Evolutionary conservation across 1,284 basidiomycete species (phyloP), one percentile per base, ranked within the genome.

Genomic region (Malassezia restricta): DNA sequence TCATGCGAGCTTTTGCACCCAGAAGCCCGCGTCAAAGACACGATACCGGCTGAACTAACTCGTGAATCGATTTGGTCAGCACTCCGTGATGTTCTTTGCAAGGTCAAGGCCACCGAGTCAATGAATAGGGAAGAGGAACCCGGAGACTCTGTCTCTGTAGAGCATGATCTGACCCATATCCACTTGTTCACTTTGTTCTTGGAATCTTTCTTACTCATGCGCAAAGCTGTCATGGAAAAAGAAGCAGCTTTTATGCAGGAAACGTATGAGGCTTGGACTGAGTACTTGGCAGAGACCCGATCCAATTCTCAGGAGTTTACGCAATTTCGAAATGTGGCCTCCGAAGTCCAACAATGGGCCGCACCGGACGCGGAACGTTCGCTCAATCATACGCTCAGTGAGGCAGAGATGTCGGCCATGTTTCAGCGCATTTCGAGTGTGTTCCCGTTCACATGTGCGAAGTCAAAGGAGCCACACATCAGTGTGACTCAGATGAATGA

Each of bases 261-360:
- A 15, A 42, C 45, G 6, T 45, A 54, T 33, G 8, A 35, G n/a
- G 14, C n/a, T 4, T 54, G 51, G 46, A 17, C 40, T 1, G 11
- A 30, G 17, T 54, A 54, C 42, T 37, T 49, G 15, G 6, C 8
- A 5, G 38, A 40, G 6, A 28, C 37, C 14, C 27, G 27, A 11
- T n/a, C 27, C 8, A 20, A 20, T 31, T 4, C 31, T 2, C 31
- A 42, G n/a, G 33, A 35, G 33, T 24, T 54, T 6, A 12, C 40
- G 11, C 43, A 42, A n/a, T 44, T 50, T 8, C 42, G 43, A 14
- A 32, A 40, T n/a, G 53, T 50, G 7, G 53, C 53, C 9, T 24
- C 53, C 3, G 53, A 55, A 33, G 43, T 41, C 2, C 53, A 50
- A 9, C 42, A 49, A 17, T 55, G 53, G 53, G 37, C 53, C 1